Evolutionary conservation across 2,329 filamentous ascomycete species (phyloP).

Genomic region (Colletotrichum acutatum): DNA sequence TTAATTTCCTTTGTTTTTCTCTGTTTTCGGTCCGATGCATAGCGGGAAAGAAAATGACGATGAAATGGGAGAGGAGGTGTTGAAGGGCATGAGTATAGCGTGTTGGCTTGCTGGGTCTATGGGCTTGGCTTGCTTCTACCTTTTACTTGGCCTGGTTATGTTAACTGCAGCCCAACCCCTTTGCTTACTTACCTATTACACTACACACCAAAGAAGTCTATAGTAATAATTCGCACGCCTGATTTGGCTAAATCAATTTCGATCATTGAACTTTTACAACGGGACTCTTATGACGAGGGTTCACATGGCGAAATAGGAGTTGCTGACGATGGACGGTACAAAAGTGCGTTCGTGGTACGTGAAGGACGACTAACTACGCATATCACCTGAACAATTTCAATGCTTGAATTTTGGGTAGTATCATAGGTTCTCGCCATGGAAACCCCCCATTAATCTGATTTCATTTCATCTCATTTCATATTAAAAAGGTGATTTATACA

Average conservation of each 20-base stretch:
- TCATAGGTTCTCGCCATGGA: neutral
- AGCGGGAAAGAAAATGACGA: slow-evolving; percentile 24
- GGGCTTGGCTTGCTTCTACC: slow-evolving; percentile 1
- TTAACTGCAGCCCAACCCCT: neutral
- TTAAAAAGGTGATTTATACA: neutral
- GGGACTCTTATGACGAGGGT: neutral
- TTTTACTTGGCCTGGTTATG: slow-evolving; percentile 3
- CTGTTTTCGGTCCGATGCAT: slow-evolving; percentile 3
- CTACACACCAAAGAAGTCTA: slow-evolving; percentile 28
- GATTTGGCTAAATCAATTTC: neutral
- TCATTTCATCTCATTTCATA: neutral
- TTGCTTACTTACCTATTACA: neutral
- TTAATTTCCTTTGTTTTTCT: slow-evolving; percentile 29
- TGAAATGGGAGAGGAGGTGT: slow-evolving; percentile 8
- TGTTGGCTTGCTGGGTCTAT: slow-evolving; percentile 8
- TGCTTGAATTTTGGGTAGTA: neutral
- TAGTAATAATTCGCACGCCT: slow-evolving; percentile 38
- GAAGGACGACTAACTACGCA: no score
- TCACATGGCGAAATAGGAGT: no score
- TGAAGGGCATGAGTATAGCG: neutral
- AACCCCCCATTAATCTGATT: neutral
- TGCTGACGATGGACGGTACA: no score
- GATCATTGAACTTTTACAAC: neutral
- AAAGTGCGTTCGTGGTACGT: no score
- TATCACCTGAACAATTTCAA: neutral